phyloP scores from a whole-genome alignment of 352 stramenopile genomes.

The Globisporangium paddicum region DNA sequence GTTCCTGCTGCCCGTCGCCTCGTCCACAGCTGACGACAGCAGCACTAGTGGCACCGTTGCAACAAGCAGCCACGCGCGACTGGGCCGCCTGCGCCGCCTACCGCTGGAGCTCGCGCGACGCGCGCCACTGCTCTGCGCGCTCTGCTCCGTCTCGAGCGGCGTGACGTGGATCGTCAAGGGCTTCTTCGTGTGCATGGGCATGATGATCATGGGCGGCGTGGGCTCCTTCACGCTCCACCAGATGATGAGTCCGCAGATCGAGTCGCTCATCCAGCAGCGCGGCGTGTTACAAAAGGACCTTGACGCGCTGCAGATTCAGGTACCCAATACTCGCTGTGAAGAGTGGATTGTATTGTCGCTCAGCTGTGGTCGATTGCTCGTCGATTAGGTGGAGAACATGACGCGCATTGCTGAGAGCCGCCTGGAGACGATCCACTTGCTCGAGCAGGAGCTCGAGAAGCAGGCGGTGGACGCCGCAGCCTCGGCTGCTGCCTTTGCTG shows the following conservation, averaged over 20 bases:
- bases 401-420: conserved; percentile 61
- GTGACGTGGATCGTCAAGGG: conserved; percentile 35
- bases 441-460: conserved; percentile 66
- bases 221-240: conserved; percentile 70
- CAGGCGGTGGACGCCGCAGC: conserved; percentile 48
- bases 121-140: conserved; percentile 6
- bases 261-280: conserved; percentile 55
- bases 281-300: conserved; percentile 51
- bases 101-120: conserved; percentile 4
- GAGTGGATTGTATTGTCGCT: neutral
- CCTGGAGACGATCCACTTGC: conserved; percentile 63
- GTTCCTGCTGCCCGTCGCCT: conserved; percentile 1
- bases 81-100: conserved; percentile 5
- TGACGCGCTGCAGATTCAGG: conserved; percentile 40
- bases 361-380: neutral
- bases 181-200: conserved; percentile 40
- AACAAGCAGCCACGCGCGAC: neutral
- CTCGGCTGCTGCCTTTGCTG: conserved; percentile 15
- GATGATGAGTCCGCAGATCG: conserved; percentile 74
- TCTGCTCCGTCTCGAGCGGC: conserved; percentile 16
- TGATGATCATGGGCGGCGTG: conserved; percentile 54
- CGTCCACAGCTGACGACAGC: neutral
- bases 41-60: neutral
- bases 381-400: conserved; percentile 51
- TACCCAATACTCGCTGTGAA: conserved; percentile 4